Base-by-base conservation (phyloP, 129 eudicot species). In the sunflower (Helianthus annuus) region DNA sequence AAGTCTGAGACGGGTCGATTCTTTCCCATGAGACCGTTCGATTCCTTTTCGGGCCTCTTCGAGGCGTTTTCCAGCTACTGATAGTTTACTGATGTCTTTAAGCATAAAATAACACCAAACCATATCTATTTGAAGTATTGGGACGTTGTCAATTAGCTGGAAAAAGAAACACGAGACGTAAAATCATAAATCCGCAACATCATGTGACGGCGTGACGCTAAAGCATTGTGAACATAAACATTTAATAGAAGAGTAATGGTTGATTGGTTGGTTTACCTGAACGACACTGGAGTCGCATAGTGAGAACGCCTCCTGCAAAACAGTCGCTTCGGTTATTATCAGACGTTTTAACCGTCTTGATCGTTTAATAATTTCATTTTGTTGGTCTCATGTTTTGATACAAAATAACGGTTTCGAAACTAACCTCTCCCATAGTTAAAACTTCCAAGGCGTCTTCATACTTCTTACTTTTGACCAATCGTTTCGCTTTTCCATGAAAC, bases 41-140 rank as follows among this genome's bases (percentile, higher is more conserved):
- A 93, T 84, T 55, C 98, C 98, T 70, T 76, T 78, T 72, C 97
- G 88, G 29, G 98, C 98, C 72, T 90, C 86, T 73, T 88, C 81
- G 59, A 93, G 97, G 62, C 98, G 96, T 53, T 80, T 77, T 22
- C 97, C 98, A 2, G 98, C 98, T 55, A 81, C 81, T 67, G 97
- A 83, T 22, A 93, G 87, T 84, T 84, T 89, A 61, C 90, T 87
- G 63, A 93, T 90, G 72, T 93, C 98, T 64, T 85, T 88, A 56
- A 93, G 98, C 98, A 93, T 93, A 38, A 89, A 93, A 73, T 93
- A 93, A 81, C 98, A 93, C 98, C 98, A 93, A 11, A 90, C 98
- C 85, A 87, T 87, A 75, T 93, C 97, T 72, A 93, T 85, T 87
- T 89, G 96, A 59, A 93, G 86, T 70, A 93, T 85, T 2, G 98